Conservation (phyloP, 768 basidiomycete genomes). For the Amyloporia xantha region DNA sequence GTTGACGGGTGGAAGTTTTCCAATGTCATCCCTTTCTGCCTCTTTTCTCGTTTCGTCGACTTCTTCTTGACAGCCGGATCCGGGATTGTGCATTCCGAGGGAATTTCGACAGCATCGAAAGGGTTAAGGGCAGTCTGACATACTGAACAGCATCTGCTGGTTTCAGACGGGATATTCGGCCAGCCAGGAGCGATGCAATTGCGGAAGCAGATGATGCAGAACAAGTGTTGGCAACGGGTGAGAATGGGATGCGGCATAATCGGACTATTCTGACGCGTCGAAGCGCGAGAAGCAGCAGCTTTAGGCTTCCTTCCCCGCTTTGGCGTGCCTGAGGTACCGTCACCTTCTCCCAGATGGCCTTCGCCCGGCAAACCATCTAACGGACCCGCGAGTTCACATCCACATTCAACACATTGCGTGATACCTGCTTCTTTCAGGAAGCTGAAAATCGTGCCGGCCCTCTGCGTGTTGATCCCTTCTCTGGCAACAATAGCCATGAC, state of each 20-base stretch:
- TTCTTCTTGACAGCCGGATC: conserved; percentile 42
- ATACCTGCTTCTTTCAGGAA: conserved; percentile 81
- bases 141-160: conserved; percentile 61
- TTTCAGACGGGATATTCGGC: conserved; percentile 60
- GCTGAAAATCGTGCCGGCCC: conserved; percentile 81
- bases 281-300: conserved; percentile 48
- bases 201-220: conserved; percentile 83
- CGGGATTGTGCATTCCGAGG: conserved; percentile 45
- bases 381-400: conserved; percentile 57
- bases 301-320: conserved; percentile 51
- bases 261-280: conserved; percentile 74
- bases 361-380: conserved; percentile 32
- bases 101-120: conserved; percentile 79
- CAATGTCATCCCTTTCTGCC: conserved; percentile 42
- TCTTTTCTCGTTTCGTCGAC: conserved; percentile 57
- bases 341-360: conserved; percentile 40
- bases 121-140: conserved; percentile 67
- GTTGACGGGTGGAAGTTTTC: conserved; percentile 74
- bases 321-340: conserved; percentile 36
- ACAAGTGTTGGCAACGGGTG: conserved; percentile 92
- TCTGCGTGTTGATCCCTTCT: conserved; percentile 69
- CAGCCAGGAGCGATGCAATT: conserved; percentile 72
- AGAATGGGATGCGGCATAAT: conserved; percentile 58
- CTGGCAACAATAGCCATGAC: conserved; percentile 65
- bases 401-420: conserved; percentile 87